Percentiles rank a stretch among this genome's conserved stretches.
These are phyloP conservation scores for Globisporangium emineosum DNA, from an alignment of 352 stramenopile genomes.

Conservation along the genomic window DNA sequence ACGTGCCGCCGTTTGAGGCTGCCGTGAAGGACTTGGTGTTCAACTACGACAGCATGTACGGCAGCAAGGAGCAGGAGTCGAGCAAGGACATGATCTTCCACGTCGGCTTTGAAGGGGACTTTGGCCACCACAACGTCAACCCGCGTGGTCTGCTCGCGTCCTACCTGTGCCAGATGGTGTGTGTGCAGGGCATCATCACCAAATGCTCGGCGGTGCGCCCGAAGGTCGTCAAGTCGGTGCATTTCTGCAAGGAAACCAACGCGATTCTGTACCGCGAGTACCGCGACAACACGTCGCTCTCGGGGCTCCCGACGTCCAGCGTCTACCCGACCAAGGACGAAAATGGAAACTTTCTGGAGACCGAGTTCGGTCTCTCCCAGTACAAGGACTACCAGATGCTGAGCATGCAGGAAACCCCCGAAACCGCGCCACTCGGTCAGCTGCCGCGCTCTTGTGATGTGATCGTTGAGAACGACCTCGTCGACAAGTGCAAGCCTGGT, in stretches of 20 bases:
- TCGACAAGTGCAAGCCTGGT: constrained; percentile 98
- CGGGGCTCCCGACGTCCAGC: constrained; percentile 81
- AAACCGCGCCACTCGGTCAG: constrained; percentile 96
- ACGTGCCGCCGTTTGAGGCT: constrained; percentile 80
- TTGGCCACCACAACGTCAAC: constrained; percentile 91
- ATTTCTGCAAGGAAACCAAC: constrained; percentile 98
- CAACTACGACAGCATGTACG: constrained; percentile 78
- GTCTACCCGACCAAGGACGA: constrained; percentile 96
- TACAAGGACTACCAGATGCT: constrained; percentile 99
- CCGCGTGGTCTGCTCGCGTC: constrained; percentile 91
- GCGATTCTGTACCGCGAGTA: constrained; percentile 93
- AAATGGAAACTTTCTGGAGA: constrained; percentile 96
- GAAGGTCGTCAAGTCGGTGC: constrained; percentile 96
- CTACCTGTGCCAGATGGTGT: constrained; percentile 94
- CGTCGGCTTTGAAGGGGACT: constrained; percentile 91
- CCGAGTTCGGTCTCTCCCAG: constrained; percentile 96
- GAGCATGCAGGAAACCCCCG: constrained; percentile 86
- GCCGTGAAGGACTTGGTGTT: constrained; percentile 80
- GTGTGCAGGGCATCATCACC: constrained; percentile 98
- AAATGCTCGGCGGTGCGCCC: constrained; percentile 97
- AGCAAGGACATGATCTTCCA: constrained; percentile 82
- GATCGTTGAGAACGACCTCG: constrained; percentile 98
- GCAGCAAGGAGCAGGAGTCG: constrained; percentile 65
- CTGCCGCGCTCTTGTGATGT: constrained; percentile 97
- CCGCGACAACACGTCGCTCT: constrained; percentile 95